Conservation (phyloP, 768 basidiomycete species). For the Chlorophyllum brunneum region DNA sequence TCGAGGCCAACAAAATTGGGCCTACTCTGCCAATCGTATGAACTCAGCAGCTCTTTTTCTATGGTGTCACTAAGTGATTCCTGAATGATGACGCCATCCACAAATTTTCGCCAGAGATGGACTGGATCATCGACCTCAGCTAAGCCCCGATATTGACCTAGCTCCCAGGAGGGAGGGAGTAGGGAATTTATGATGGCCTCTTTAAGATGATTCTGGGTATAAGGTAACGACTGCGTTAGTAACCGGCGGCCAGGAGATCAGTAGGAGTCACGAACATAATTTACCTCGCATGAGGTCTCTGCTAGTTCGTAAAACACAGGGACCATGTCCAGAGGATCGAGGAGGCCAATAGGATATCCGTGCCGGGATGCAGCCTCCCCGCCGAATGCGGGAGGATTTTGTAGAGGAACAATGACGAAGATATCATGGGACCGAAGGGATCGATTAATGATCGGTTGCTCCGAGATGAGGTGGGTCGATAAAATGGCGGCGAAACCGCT, state of each 20-base stretch:
- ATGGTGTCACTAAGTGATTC: constrained; percentile 30
- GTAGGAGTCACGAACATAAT: not conserved
- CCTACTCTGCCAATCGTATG: constrained; percentile 42
- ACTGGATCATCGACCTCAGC: constrained; percentile 28
- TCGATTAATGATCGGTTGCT: constrained; percentile 26
- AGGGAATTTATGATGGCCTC: constrained; percentile 28
- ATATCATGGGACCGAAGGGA: constrained; percentile 37
- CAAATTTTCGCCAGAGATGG: constrained; percentile 40
- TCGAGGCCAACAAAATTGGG: not conserved
- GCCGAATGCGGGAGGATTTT: constrained; percentile 40
- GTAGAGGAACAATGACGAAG: constrained; percentile 45
- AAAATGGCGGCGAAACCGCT: constrained; percentile 37
- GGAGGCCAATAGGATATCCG: constrained; percentile 39
- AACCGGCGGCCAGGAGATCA: not conserved
- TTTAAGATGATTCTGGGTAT: constrained; percentile 21
- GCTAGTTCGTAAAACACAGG: constrained; percentile 37
- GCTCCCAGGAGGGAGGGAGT: constrained; percentile 34
- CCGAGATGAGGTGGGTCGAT: constrained; percentile 27
- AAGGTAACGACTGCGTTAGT: not conserved
- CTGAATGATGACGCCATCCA: constrained; percentile 30
- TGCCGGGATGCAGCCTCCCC: constrained; percentile 25
- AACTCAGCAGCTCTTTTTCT: constrained; percentile 39
- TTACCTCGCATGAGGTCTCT: not conserved
- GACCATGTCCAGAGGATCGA: constrained; percentile 58
- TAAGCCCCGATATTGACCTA: constrained; percentile 25